These are phyloP conservation scores for Platanthera zijinensis DNA, from an alignment of 106 monocot genomes.

Conservation along the genomic window DNA sequence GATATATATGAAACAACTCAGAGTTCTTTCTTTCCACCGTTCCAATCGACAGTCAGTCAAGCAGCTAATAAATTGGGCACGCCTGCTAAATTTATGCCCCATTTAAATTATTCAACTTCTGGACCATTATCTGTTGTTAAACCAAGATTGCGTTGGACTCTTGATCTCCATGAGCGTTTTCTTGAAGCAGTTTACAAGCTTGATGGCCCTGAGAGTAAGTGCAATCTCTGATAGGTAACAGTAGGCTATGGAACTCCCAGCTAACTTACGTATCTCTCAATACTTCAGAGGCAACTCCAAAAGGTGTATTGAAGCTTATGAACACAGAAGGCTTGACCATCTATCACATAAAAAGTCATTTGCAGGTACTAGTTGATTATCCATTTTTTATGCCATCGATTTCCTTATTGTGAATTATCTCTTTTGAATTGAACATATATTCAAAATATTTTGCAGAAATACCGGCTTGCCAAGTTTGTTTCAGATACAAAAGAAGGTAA, in stretches of 20 bases:
- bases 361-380: conserved; percentile 50
- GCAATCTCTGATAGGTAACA: not conserved
- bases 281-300: conserved; percentile 85
- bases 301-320: conserved; percentile 87
- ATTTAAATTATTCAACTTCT: conserved; percentile 24
- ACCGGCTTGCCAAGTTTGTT: conserved; percentile 74
- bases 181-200: conserved; percentile 84
- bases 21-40: conserved; percentile 13
- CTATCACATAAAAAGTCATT: conserved; percentile 93
- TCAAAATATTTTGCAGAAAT: conserved; percentile 53
- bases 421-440: not conserved
- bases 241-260: not conserved
- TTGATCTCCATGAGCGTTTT: conserved; percentile 82
- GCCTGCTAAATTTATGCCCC: conserved; percentile 21
- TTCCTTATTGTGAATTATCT: not conserved
- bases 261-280: not conserved
- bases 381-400: not conserved
- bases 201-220: conserved; percentile 85
- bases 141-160: conserved; percentile 80
- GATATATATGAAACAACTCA: conserved; percentile 72
- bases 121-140: conserved; percentile 28
- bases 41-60: conserved; percentile 19
- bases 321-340: conserved; percentile 83
- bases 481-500: conserved; percentile 84
- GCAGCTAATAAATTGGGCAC: conserved; percentile 10